Conservation (phyloP, 2,329 filamentous ascomycete species). For the Escovopsis sp. region DNA sequence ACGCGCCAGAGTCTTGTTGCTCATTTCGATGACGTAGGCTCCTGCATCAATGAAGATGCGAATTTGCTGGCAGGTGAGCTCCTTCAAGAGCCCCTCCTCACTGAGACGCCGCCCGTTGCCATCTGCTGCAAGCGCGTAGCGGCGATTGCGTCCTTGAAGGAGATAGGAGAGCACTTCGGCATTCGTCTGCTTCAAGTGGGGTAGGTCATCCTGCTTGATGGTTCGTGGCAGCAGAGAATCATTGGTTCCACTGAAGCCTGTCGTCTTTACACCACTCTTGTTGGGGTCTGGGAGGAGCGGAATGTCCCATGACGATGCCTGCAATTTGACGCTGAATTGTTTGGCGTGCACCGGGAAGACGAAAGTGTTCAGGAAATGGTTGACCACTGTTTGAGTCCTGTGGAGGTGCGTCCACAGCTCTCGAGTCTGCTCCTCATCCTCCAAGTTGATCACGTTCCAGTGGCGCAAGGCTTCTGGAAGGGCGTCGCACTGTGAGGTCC, state of each 20-base stretch:
- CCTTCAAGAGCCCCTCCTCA: conserved; percentile 29
- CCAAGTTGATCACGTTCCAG: conserved; percentile 44
- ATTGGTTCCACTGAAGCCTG: conserved; percentile 60
- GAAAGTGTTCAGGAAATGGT: conserved; percentile 48
- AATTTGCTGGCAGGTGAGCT: conserved; percentile 24
- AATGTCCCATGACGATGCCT: conserved; percentile 55
- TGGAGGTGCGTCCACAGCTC: conserved; percentile 37
- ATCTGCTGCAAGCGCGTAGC: conserved; percentile 24
- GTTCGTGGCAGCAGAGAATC: conserved; percentile 48
- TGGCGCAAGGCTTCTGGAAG: conserved; percentile 32
- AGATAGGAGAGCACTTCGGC: conserved; percentile 48
- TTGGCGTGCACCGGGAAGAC: conserved; percentile 53
- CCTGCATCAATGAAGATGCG: conserved; percentile 49
- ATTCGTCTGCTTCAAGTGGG: conserved; percentile 41
- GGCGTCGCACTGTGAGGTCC: conserved; percentile 23
- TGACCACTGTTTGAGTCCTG: conserved; percentile 33
- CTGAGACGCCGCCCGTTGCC: conserved; percentile 21
- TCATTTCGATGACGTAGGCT: conserved; percentile 47
- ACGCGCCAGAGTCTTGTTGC: conserved; percentile 33
- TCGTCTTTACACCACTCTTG: conserved; percentile 28
- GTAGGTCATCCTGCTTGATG: conserved; percentile 46
- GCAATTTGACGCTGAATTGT: conserved; percentile 48
- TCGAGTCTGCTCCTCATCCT: conserved; percentile 36
- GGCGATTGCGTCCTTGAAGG: conserved; percentile 34
- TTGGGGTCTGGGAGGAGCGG: conserved; percentile 25